Conservation (phyloP, 192 early-diverging fungal genomes). For the Lunasporangiospora selenospora region DNA sequence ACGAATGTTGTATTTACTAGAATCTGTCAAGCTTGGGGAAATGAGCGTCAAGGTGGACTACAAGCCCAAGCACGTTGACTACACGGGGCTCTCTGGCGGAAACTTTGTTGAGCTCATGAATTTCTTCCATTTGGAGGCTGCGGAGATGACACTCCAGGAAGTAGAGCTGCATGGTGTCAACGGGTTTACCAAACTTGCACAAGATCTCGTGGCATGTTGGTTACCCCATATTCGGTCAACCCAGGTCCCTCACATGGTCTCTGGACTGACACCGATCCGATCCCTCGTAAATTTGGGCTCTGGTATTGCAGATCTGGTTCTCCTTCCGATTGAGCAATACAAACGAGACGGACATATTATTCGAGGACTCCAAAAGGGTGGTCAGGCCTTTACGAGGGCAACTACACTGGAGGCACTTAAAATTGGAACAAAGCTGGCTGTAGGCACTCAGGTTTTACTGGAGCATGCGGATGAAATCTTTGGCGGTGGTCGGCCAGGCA, state of each 20-base stretch:
- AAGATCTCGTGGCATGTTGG: conserved; percentile 77
- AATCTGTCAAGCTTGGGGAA: conserved; percentile 72
- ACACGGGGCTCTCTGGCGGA: conserved; percentile 71
- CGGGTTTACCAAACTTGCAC: conserved; percentile 70
- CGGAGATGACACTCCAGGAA: conserved; percentile 83
- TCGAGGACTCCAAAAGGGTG: conserved; percentile 85
- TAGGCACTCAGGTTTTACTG: conserved; percentile 87
- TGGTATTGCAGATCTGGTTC: conserved; percentile 91
- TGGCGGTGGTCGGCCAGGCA: conserved; percentile 33
- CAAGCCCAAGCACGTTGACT: conserved; percentile 94
- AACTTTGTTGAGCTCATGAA: conserved; percentile 88
- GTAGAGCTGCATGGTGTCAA: conserved; percentile 81
- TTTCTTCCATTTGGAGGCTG: conserved; percentile 91
- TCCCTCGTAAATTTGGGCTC: conserved; percentile 90
- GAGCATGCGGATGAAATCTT: conserved; percentile 91
- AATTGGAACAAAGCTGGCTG: conserved; percentile 84
- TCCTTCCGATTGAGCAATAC: conserved; percentile 95
- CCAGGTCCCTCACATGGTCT: conserved; percentile 88
- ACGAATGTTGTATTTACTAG: conserved; percentile 27
- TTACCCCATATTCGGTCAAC: conserved; percentile 92
- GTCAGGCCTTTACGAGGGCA: conserved; percentile 86
- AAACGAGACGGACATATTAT: conserved; percentile 90
- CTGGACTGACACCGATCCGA: conserved; percentile 87
- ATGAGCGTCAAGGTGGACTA: conserved; percentile 93
- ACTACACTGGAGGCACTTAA: conserved; percentile 93